Percentiles rank a stretch among this genome's conserved stretches.
Evolutionary conservation across 306 rosid genomes (phyloP).

Genomic region (Spatholobus suberectus): DNA sequence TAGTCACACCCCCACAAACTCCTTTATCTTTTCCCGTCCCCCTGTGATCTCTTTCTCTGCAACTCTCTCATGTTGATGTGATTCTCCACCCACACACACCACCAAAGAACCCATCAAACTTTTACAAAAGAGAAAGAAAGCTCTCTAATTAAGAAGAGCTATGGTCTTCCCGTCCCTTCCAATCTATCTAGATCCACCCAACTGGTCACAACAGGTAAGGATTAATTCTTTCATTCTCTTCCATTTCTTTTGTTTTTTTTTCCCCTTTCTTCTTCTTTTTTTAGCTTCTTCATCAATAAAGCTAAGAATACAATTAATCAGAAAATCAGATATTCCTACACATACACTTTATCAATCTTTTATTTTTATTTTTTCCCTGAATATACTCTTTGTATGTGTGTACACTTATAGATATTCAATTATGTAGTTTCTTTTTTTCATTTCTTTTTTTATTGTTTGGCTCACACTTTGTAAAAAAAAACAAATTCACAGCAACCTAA

Average conservation of each 20-base stretch:
- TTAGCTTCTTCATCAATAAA: conserved; percentile 63
- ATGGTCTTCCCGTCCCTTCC: conserved; percentile 92
- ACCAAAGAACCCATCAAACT: conserved; percentile 67
- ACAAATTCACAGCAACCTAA: conserved; percentile 44
- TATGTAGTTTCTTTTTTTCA: conserved; percentile 17
- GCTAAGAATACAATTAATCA: conserved; percentile 38
- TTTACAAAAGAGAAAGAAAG: conserved; percentile 73
- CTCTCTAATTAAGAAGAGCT: conserved; percentile 47
- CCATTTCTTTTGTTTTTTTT: not conserved
- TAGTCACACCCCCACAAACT: conserved; percentile 46
- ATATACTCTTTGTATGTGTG: conserved; percentile 54
- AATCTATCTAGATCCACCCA: conserved; percentile 83
- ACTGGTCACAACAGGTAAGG: conserved; percentile 80
- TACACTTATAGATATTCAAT: conserved; percentile 32
- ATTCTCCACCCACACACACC: conserved; percentile 71
- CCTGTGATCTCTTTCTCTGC: conserved; percentile 61
- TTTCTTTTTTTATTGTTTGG: not conserved
- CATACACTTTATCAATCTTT: conserved; percentile 49
- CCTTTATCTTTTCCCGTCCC: conserved; percentile 79
- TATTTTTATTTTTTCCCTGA: conserved; percentile 47
- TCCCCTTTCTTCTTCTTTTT: not conserved
- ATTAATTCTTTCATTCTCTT: conserved; percentile 42
- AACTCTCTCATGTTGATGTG: conserved; percentile 72
- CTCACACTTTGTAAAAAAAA: conserved; percentile 12
- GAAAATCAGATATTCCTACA: conserved; percentile 49